These are phyloP conservation scores for Heliocybe sulcata DNA, from an alignment of 1,284 basidiomycete genomes.

Conservation along the genomic window DNA sequence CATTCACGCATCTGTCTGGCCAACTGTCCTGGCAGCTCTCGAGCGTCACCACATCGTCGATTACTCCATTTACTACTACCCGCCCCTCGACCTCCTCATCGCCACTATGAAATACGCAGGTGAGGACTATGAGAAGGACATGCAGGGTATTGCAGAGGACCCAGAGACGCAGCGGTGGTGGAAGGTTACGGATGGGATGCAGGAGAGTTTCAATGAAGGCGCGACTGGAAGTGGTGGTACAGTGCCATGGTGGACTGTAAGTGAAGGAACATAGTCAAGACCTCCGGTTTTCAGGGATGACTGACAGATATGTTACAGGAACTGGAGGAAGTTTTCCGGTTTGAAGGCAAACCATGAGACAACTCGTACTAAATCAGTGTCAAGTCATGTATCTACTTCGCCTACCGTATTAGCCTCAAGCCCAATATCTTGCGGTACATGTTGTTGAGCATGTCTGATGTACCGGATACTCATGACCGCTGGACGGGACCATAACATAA, in stretches of 20 bases:
- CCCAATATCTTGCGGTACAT: too few relatives aligned
- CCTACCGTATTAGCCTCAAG: too few relatives aligned
- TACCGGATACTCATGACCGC: too few relatives aligned
- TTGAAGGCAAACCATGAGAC: too few relatives aligned
- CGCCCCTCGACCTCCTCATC: slow-evolving; percentile 57
- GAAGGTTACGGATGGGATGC: slow-evolving; percentile 72
- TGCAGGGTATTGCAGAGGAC: slow-evolving; percentile 58
- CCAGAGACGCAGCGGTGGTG: slow-evolving; percentile 71
- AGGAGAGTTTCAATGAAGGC: slow-evolving; percentile 64
- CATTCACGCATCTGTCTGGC: slow-evolving; percentile 66
- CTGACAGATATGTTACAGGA: too few relatives aligned
- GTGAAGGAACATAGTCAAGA: too few relatives aligned
- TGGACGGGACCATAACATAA: too few relatives aligned
- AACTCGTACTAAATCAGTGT: too few relatives aligned
- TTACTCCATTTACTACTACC: slow-evolving; percentile 71
- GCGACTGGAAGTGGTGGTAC: slow-evolving; percentile 61
- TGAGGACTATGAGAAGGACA: slow-evolving; percentile 56
- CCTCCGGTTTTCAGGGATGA: too few relatives aligned
- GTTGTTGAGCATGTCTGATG: too few relatives aligned
- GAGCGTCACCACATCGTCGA: slow-evolving; percentile 63
- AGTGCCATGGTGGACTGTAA: slow-evolving; percentile 68
- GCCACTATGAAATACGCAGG: slow-evolving; percentile 65
- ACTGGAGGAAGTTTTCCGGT: too few relatives aligned
- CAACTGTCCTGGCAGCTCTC: slow-evolving; percentile 61
- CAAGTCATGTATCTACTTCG: too few relatives aligned